These are phyloP conservation scores for Cryoendolithus antarcticus DNA, from an alignment of 2,329 filamentous ascomycete genomes.

Conservation along the genomic window DNA sequence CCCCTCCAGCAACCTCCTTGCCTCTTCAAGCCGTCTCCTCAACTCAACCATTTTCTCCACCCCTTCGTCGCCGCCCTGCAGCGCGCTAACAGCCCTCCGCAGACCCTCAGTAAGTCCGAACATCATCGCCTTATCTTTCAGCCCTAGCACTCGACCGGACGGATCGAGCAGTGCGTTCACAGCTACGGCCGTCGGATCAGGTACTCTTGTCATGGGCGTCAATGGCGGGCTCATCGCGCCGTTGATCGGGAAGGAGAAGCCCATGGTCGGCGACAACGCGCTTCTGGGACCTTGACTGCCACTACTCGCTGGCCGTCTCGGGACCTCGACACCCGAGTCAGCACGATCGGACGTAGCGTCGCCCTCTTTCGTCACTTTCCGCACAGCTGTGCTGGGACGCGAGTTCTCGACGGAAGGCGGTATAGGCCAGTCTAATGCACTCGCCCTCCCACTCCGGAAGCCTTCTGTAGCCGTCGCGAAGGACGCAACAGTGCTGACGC, in stretches of 20 bases:
- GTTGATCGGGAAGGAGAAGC: no score
- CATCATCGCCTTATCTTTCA: slow-evolving; percentile 43
- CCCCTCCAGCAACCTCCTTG: no score
- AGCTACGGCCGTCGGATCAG: slow-evolving; percentile 24
- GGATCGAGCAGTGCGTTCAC: slow-evolving; percentile 30
- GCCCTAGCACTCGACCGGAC: slow-evolving; percentile 29
- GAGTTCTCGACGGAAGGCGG: not conserved
- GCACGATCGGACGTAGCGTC: not conserved
- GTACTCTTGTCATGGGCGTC: slow-evolving; percentile 12
- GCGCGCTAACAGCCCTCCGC: slow-evolving; percentile 38
- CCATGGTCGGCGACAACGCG: not conserved
- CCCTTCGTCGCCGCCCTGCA: slow-evolving; percentile 40
- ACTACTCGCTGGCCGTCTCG: not conserved
- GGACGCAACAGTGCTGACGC: slow-evolving; percentile 47
- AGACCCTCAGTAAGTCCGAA: slow-evolving; percentile 41
- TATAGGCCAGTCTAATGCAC: not conserved
- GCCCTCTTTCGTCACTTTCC: not conserved
- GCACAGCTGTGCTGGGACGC: not conserved
- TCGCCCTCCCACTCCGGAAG: slow-evolving; percentile 1
- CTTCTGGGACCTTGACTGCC: not conserved
- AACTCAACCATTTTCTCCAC: slow-evolving; percentile 46
- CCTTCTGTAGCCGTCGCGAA: slow-evolving; percentile 53
- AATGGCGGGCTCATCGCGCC: slow-evolving; percentile 17
- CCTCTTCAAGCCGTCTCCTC: slow-evolving; percentile 2
- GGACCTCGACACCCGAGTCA: not conserved